These are phyloP conservation scores for Chaetomium olivaceum DNA, from an alignment of 2,329 filamentous ascomycete species.

Conservation along the genomic window DNA sequence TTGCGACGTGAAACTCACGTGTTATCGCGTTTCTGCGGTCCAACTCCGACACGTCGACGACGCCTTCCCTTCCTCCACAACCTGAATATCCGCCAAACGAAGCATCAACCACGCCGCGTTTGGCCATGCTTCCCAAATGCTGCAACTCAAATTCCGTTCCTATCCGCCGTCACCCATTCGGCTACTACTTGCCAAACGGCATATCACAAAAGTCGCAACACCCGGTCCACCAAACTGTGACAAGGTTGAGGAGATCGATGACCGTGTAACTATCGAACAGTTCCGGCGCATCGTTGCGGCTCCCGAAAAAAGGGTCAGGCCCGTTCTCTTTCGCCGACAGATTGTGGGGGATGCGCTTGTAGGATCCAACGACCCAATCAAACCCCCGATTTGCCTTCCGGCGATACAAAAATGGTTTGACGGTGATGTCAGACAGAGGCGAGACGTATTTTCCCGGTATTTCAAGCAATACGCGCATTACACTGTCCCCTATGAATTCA, in stretches of 20 bases:
- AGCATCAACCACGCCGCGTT: background rate
- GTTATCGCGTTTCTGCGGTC: slow-evolving; percentile 6
- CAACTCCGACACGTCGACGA: background rate
- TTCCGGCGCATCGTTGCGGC: slow-evolving; percentile 58
- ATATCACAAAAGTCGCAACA: background rate
- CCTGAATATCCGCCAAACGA: background rate
- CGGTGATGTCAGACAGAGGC: background rate
- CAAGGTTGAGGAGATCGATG: background rate
- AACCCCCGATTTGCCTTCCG: background rate
- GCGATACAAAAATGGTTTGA: slow-evolving; percentile 63
- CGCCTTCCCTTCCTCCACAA: background rate
- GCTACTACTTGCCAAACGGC: background rate
- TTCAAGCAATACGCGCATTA: slow-evolving; percentile 38
- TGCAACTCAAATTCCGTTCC: background rate
- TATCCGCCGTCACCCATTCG: background rate
- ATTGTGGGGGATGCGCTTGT: no score
- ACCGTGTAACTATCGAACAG: slow-evolving; percentile 23
- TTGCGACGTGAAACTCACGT: slow-evolving; percentile 11
- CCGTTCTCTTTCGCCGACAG: slow-evolving; percentile 47
- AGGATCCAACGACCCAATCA: background rate
- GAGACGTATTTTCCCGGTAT: slow-evolving; percentile 31
- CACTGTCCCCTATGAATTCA: slow-evolving; percentile 45
- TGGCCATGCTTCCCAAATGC: background rate
- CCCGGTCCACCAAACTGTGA: no score
- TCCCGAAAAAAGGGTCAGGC: slow-evolving; percentile 41